These are phyloP conservation scores for Aschersonia sp. DNA, from an alignment of 2,329 filamentous ascomycete species.

Conservation along the genomic window DNA sequence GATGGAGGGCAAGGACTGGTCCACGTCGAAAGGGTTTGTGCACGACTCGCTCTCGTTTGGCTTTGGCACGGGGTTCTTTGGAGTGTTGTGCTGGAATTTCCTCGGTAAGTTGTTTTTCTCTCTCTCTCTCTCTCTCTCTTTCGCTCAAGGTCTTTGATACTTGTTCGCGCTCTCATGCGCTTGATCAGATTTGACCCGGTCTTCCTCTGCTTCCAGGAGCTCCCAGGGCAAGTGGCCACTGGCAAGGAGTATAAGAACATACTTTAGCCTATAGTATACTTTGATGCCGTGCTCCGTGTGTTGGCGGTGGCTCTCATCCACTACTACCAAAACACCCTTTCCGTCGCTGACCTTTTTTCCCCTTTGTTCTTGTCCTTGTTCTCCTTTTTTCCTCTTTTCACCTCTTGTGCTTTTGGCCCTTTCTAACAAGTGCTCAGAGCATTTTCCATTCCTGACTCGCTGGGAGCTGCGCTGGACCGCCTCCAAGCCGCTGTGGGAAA, in stretches of 20 bases:
- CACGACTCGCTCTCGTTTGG: slow-evolving; percentile 25
- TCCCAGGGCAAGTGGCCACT: not conserved
- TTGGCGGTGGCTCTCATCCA: too few species aligned
- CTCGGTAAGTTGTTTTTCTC: slow-evolving; percentile 19
- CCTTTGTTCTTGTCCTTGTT: too few species aligned
- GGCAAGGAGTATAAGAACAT: not conserved
- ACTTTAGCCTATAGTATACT: too few species aligned
- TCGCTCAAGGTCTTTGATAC: too few species aligned
- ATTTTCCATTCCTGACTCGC: slow-evolving; percentile 22
- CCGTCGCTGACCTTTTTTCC: too few species aligned
- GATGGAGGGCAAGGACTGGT: slow-evolving; percentile 13
- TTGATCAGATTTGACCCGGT: too few species aligned
- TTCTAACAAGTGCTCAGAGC: slow-evolving; percentile 13
- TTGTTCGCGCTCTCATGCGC: too few species aligned
- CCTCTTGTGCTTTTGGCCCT: not conserved
- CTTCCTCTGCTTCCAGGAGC: too few species aligned
- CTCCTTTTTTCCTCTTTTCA: too few species aligned
- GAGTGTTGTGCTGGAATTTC: slow-evolving; percentile 25
- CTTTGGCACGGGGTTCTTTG: slow-evolving; percentile 20
- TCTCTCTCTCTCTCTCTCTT: not conserved
- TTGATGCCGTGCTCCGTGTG: too few species aligned
- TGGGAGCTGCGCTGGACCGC: slow-evolving; percentile 19
- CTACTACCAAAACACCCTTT: too few species aligned
- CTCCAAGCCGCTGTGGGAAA: slow-evolving; percentile 14
- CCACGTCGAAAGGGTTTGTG: slow-evolving; percentile 17